These are phyloP conservation scores for Barnettozyma populi DNA, from an alignment of 805 yeast genomes.

Conservation along the genomic window DNA sequence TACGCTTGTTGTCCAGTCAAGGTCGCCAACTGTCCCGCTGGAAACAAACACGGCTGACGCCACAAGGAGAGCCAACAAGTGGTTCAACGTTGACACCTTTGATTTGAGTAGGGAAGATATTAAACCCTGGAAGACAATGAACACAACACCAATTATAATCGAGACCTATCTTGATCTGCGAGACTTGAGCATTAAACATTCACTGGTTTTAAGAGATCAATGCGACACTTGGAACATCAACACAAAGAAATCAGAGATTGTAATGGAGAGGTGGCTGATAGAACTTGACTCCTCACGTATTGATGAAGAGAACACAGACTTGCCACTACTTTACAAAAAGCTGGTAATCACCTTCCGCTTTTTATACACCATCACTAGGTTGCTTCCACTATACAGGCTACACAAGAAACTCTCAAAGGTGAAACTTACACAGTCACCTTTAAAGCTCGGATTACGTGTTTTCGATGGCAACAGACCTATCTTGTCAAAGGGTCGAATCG, in stretches of 20 bases:
- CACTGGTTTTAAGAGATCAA: conserved; percentile 53
- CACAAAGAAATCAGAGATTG: conserved; percentile 72
- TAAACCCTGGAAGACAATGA: conserved; percentile 48
- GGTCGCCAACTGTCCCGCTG: conserved; percentile 18
- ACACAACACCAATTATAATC: conserved; percentile 76
- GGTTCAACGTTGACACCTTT: conserved; percentile 55
- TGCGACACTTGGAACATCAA: conserved; percentile 54
- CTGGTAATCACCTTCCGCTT: conserved; percentile 70
- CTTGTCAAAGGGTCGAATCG: conserved; percentile 77
- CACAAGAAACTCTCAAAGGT: conserved; percentile 37
- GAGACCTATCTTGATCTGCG: conserved; percentile 77
- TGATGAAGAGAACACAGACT: conserved; percentile 39
- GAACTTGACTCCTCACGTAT: conserved; percentile 57
- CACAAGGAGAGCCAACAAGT: conserved; percentile 39
- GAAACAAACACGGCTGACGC: conserved; percentile 4
- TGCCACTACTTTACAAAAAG: conserved; percentile 67
- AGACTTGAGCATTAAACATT: conserved; percentile 48
- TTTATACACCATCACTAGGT: conserved; percentile 55
- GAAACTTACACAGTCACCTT: conserved; percentile 32
- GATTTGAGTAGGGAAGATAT: conserved; percentile 48
- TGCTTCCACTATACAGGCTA: conserved; percentile 70
- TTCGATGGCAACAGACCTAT: conserved; percentile 78
- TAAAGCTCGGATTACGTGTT: conserved; percentile 53
- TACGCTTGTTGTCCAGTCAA: conserved; percentile 47
- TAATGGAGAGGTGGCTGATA: conserved; percentile 88